phyloP scores from a whole-genome alignment of 2,329 filamentous ascomycete genomes.

The Calonectria hongkongensis region DNA sequence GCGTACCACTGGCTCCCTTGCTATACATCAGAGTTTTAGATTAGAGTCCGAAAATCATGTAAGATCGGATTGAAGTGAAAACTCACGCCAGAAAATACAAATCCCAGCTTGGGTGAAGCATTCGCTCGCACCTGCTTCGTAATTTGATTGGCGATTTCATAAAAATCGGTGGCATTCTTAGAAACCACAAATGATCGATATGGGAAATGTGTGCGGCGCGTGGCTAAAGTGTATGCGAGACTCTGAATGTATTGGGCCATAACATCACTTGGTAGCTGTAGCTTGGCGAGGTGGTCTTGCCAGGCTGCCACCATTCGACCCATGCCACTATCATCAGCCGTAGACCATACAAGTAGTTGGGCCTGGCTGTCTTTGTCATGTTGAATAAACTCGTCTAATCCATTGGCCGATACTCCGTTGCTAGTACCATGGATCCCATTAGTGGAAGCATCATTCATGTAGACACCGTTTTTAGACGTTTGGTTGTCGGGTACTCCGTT shows the following conservation, averaged over 20 bases:
- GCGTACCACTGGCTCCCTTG: slow-evolving; percentile 60
- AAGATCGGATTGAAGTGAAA: background rate
- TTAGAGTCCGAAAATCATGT: background rate
- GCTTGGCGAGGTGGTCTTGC: background rate
- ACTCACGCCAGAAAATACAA: slow-evolving; percentile 56
- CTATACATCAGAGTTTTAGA: background rate
- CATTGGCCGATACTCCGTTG: background rate
- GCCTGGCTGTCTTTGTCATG: background rate
- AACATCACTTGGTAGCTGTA: background rate
- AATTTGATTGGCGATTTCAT: background rate
- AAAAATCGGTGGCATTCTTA: background rate
- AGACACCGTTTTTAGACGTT: background rate
- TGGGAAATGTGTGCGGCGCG: background rate
- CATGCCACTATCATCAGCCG: slow-evolving; percentile 10
- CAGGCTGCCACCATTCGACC: background rate
- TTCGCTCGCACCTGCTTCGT: slow-evolving; percentile 11
- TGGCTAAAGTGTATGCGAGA: background rate
- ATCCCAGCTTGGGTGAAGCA: slow-evolving; percentile 15
- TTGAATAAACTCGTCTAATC: no score
- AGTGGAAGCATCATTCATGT: background rate
- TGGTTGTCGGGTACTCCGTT: no score
- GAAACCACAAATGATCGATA: slow-evolving; percentile 1
- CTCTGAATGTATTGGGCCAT: slow-evolving; percentile 11
- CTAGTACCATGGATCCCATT: background rate
- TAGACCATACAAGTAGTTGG: slow-evolving; percentile 15